These are phyloP conservation scores for Candida pseudoglaebosa DNA, from an alignment of 805 yeast genomes.

Conservation along the genomic window DNA sequence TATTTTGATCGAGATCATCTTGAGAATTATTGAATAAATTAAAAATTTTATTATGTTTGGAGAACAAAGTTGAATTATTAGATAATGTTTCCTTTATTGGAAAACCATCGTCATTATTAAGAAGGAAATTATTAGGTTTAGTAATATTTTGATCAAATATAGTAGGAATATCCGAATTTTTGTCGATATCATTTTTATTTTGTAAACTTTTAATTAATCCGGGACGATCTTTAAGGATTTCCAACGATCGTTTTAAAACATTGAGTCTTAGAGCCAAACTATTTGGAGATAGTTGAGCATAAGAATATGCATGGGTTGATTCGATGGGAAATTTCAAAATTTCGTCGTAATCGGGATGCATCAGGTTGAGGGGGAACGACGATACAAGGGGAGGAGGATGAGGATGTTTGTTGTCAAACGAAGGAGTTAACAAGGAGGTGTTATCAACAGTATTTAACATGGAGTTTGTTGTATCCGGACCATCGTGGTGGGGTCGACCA, in stretches of 20 bases:
- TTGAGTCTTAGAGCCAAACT: conserved; percentile 72
- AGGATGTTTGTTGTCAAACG: no score
- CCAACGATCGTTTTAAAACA: conserved; percentile 71
- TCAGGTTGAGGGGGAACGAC: no score
- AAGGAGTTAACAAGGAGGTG: no score
- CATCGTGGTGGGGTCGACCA: no score
- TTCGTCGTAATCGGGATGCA: conserved; percentile 21
- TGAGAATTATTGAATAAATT: conserved; percentile 1
- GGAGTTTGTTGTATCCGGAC: no score
- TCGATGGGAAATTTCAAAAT: conserved; percentile 67
- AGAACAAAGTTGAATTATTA: conserved; percentile 1
- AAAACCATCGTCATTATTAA: background rate
- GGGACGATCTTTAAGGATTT: conserved; percentile 67
- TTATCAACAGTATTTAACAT: no score
- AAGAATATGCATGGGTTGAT: conserved; percentile 81
- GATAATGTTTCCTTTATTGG: background rate
- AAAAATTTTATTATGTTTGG: background rate
- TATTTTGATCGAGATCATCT: conserved; percentile 5
- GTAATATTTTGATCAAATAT: background rate
- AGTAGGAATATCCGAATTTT: background rate
- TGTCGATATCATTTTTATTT: conserved; percentile 1
- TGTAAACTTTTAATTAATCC: conserved; percentile 22
- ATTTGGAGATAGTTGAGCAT: conserved; percentile 77
- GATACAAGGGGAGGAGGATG: no score
- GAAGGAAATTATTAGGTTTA: background rate